phyloP scores from a whole-genome alignment of 768 basidiomycete species.

The Candolleomyces eurysporus region DNA sequence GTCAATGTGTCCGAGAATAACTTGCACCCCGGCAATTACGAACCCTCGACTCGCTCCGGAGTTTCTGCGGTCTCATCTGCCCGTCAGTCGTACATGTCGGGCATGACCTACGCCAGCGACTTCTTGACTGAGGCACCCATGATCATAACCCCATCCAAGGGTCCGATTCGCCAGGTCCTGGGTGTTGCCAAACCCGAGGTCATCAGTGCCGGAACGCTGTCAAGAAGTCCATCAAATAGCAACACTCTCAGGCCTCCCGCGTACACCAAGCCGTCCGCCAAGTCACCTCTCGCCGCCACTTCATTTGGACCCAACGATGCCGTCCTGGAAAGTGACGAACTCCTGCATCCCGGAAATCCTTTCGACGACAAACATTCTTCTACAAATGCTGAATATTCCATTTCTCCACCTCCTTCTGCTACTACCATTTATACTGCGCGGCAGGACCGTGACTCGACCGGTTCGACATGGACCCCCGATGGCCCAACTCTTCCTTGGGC shows the following conservation, averaged over 20 bases:
- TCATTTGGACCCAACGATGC: conserved; percentile 74
- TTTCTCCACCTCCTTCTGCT: conserved; percentile 39
- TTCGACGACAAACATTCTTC: conserved; percentile 63
- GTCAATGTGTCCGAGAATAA: conserved; percentile 59
- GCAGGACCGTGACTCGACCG: conserved; percentile 23
- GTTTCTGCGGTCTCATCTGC: conserved; percentile 48
- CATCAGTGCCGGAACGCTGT: conserved; percentile 53
- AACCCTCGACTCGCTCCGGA: conserved; percentile 54
- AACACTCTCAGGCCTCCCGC: conserved; percentile 41
- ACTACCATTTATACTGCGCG: conserved; percentile 32
- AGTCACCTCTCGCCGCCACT: conserved; percentile 65
- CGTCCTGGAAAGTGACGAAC: conserved; percentile 53
- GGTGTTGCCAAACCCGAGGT: conserved; percentile 81
- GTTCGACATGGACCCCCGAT: conserved; percentile 37
- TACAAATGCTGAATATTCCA: conserved; percentile 28
- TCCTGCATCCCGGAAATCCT: conserved; percentile 50
- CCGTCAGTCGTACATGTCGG: conserved; percentile 69
- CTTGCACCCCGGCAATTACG: conserved; percentile 36
- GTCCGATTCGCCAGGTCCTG: conserved; percentile 66
- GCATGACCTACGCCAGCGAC: conserved; percentile 74
- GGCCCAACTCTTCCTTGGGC: conserved; percentile 43
- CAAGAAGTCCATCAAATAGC: conserved; percentile 30
- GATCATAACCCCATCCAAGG: conserved; percentile 71
- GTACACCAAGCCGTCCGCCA: conserved; percentile 44
- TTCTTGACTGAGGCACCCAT: conserved; percentile 79